phyloP scores from a whole-genome alignment of 345 rosid species.

The Populus tremula region DNA sequence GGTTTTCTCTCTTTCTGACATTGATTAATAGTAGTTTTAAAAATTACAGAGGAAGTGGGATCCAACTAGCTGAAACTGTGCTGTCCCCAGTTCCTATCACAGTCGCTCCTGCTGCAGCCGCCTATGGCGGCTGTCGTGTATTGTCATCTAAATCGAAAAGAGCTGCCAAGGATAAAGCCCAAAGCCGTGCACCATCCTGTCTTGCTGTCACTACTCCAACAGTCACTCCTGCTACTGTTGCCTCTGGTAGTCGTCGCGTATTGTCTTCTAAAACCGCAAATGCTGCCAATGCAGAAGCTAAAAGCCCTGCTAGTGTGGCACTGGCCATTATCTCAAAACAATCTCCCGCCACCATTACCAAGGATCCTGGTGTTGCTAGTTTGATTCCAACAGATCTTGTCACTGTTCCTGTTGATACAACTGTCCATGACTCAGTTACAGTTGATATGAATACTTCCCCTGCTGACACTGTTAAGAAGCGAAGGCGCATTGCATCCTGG shows the following conservation, averaged over 20 bases:
- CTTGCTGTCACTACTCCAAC: conserved; percentile 23
- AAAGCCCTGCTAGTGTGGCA: conserved; percentile 16
- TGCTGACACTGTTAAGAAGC: conserved; percentile 76
- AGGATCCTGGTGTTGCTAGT: conserved; percentile 14
- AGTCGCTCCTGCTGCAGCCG: conserved; percentile 16
- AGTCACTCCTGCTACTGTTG: conserved; percentile 14
- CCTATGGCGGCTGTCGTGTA: conserved; percentile 22
- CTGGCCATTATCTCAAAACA: conserved; percentile 11
- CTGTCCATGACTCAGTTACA: conserved; percentile 15
- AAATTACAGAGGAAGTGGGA: conserved; percentile 44
- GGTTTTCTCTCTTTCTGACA: neutral
- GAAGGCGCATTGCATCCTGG: conserved; percentile 63
- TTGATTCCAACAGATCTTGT: conserved; percentile 7
- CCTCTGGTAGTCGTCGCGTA: conserved; percentile 22
- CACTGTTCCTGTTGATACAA: conserved; percentile 17
- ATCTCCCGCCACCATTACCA: neutral
- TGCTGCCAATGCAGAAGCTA: conserved; percentile 24
- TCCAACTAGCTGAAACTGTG: conserved; percentile 48
- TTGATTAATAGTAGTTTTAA: conserved; percentile 2
- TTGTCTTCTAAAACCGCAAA: conserved; percentile 22
- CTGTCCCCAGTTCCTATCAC: conserved; percentile 15
- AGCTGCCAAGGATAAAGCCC: conserved; percentile 24
- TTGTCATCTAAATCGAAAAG: conserved; percentile 21
- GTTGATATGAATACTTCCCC: conserved; percentile 54
- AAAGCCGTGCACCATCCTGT: conserved; percentile 23